Conservation (phyloP, 305 asterid genomes). For the Solanum chacoense region DNA sequence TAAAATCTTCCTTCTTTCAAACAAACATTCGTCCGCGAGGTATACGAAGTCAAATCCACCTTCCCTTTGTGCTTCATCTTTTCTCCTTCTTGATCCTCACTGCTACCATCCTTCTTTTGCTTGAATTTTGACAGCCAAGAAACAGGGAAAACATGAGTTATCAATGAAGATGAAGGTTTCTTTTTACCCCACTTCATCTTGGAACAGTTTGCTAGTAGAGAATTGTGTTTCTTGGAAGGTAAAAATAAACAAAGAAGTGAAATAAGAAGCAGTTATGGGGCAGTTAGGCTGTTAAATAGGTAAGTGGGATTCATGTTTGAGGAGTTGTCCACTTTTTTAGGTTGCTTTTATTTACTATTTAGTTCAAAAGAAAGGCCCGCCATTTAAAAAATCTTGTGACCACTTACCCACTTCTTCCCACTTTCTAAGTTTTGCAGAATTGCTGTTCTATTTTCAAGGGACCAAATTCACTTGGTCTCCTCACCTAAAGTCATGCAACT, state of each 20-base stretch:
- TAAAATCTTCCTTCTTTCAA: constrained; percentile 44
- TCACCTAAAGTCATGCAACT: neutral
- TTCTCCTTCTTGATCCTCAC: constrained; percentile 7
- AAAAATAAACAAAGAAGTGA: neutral
- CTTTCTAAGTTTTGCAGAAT: constrained; percentile 6
- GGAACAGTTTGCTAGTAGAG: neutral
- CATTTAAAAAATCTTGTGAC: constrained; percentile 44
- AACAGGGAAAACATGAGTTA: constrained; percentile 18
- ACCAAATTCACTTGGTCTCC: constrained; percentile 7
- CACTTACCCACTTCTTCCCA: constrained; percentile 31
- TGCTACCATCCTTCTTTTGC: constrained; percentile 17
- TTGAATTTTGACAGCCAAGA: constrained; percentile 41
- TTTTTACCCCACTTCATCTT: constrained; percentile 59
- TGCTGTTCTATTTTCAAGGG: constrained; percentile 12
- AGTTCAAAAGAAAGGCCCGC: constrained; percentile 76
- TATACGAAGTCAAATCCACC: constrained; percentile 12
- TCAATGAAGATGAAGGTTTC: constrained; percentile 29
- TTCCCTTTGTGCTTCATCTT: constrained; percentile 24
- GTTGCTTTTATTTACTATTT: constrained; percentile 6
- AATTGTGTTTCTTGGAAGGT: neutral
- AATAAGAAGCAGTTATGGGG: constrained; percentile 29
- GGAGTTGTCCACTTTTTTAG: neutral
- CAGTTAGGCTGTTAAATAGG: constrained; percentile 40
- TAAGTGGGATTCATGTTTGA: constrained; percentile 25
- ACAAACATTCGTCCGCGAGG: constrained; percentile 4